Percentiles rank a stretch among this genome's conserved stretches.
phyloP scores from a whole-genome alignment of 2,329 filamentous ascomycete genomes.

The Botryotinia globosa region DNA sequence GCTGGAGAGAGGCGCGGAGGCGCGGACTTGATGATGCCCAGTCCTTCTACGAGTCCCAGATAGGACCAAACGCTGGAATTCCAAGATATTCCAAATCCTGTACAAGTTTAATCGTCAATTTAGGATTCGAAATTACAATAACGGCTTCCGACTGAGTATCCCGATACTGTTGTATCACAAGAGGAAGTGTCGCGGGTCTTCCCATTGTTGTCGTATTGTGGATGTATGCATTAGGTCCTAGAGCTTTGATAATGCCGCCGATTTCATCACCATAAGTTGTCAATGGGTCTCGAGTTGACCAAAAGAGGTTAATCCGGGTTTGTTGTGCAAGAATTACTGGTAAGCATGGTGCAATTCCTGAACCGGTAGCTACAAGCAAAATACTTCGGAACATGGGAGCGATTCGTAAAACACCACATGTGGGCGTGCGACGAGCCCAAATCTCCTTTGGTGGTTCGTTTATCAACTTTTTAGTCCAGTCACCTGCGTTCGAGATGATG shows the following conservation, averaged over 20 bases:
- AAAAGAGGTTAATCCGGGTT: conserved; percentile 37
- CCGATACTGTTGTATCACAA: conserved; percentile 34
- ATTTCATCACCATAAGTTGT: conserved; percentile 40
- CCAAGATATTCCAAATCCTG: conserved; percentile 42
- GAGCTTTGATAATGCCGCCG: conserved; percentile 34
- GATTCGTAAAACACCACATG: conserved; percentile 65
- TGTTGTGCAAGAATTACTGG: conserved; percentile 33
- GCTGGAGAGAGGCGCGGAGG: not conserved
- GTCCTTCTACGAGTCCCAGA: conserved; percentile 37
- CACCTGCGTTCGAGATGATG: conserved; percentile 69
- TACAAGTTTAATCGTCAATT: conserved; percentile 41
- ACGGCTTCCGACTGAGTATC: conserved; percentile 42
- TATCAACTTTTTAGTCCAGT: conserved; percentile 69
- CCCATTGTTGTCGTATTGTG: conserved; percentile 40
- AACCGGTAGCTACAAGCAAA: conserved; percentile 68
- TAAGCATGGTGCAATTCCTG: conserved; percentile 68
- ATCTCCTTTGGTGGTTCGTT: conserved; percentile 57
- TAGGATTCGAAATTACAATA: conserved; percentile 41
- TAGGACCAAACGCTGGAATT: conserved; percentile 41
- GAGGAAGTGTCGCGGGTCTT: conserved; percentile 39
- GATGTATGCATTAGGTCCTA: conserved; percentile 40
- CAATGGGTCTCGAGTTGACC: conserved; percentile 40
- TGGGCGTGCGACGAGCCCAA: conserved; percentile 67
- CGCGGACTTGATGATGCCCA: not conserved
- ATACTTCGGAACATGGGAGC: conserved; percentile 63